Conservation (phyloP, 345 rosid genomes). For the Citrus maxima region DNA sequence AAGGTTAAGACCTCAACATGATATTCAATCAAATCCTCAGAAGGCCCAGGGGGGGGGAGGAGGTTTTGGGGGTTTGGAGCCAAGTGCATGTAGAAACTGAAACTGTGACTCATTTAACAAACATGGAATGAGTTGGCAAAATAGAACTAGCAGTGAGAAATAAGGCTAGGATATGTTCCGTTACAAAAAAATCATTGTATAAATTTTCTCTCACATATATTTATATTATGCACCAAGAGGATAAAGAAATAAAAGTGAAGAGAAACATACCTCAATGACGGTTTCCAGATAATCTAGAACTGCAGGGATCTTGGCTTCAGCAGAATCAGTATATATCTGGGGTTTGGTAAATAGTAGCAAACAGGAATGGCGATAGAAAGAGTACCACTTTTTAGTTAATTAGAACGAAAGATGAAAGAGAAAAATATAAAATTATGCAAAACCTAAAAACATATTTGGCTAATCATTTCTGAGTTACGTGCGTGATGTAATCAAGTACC, state of each 20-base stretch:
- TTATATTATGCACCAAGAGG: background rate
- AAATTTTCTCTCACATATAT: background rate
- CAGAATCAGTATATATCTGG: constrained; percentile 91
- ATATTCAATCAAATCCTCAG: background rate
- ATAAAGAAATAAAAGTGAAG: background rate
- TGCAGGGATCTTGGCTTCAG: constrained; percentile 89
- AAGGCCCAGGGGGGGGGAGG: rapidly evolving
- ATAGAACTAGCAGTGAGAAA: background rate
- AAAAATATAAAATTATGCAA: background rate
- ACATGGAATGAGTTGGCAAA: background rate
- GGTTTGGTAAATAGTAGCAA: constrained; percentile 10
- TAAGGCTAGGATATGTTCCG: background rate
- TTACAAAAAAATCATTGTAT: background rate
- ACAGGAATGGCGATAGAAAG: background rate
- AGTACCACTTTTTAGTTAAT: background rate
- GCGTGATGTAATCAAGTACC: constrained; percentile 37
- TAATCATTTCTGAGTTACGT: constrained; percentile 1
- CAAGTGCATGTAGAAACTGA: background rate
- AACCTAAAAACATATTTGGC: background rate
- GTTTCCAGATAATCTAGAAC: constrained; percentile 83
- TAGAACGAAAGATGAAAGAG: background rate
- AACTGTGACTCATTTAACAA: background rate
- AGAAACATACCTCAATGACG: constrained; percentile 63
- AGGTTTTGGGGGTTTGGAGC: background rate
- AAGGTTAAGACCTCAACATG: background rate